Evolutionary conservation across 768 basidiomycete species (phyloP), one percentile per base, ranked within the genome.

Genomic region (Phanerodontia chrysosporium): DNA sequence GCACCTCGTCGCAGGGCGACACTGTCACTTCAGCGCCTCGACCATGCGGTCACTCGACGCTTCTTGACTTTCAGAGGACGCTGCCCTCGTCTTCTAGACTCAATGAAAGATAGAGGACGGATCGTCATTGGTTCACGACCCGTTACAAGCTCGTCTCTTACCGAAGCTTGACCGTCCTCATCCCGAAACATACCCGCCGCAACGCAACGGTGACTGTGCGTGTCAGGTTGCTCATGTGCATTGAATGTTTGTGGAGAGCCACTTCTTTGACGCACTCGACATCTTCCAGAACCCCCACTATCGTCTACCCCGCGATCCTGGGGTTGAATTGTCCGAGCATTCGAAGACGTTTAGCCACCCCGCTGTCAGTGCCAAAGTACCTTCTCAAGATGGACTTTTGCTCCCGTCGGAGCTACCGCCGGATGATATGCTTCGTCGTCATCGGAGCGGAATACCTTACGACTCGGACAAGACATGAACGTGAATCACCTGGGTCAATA

Each of bases 291-390:
- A 44, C 22, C n/a, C 10, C 5, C 52, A 21, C 52, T 39, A 42
- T 53, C 35, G 61, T 56, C 55, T 59, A 44, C 64, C 64, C 67
- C 67, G 46, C 67, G 60, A 54, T 24, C 36, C 59, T 52, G 65
- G 61, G 53, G 66, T 66, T 66, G 67, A 59, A 57, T 58, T 36
- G 56, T 61, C 67, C 67, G 67, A 69, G 56, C 65, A 69, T 69
- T 65, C 60, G 62, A 58, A 66, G 64, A 65, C 58, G 55, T 60
- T 69, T 66, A 59, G 65, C 67, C 67, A 45, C 27, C 18, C 58
- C 54, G 55, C 44, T 55, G 39, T 51, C 49, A 46, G 42, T 29
- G 35, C 53, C 14, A 21, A 32, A 59, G 61, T 49, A 60, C 51
- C 62, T 59, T 57, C 51, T 63, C n/a, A 44, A 63, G 24, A 13